These are phyloP conservation scores for Blastosporella zonata DNA, from an alignment of 1,284 basidiomycete genomes.

Conservation along the genomic window DNA sequence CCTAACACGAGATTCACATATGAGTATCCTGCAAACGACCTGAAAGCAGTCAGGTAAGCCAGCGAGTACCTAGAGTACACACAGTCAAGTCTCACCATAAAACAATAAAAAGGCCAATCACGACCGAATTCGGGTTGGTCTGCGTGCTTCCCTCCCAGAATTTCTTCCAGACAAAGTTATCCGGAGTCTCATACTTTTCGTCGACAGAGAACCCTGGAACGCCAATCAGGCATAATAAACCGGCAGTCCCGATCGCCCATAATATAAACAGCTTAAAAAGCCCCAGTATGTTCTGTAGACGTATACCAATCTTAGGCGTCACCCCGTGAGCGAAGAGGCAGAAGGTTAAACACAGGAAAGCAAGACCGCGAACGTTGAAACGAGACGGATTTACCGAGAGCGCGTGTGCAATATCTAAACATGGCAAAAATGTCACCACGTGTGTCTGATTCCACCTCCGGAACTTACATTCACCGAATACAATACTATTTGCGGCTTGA, in stretches of 20 bases:
- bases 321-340: conserved; percentile 57
- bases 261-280: conserved; percentile 60
- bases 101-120: conserved; percentile 60
- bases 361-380: conserved; percentile 46
- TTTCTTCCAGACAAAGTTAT: conserved; percentile 20
- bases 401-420: conserved; percentile 51
- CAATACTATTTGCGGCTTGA: conserved; percentile 16
- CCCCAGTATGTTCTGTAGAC: conserved; percentile 63
- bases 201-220: conserved; percentile 44
- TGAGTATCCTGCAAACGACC: conserved; percentile 67
- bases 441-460: background rate
- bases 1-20: conserved; percentile 71
- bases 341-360: conserved; percentile 53
- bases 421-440: background rate
- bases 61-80: background rate
- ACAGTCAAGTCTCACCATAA: conserved; percentile 46
- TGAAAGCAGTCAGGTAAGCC: conserved; percentile 44
- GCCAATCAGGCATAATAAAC: conserved; percentile 52
- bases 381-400: conserved; percentile 39
- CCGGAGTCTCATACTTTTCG: conserved; percentile 32
- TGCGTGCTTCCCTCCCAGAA: conserved; percentile 54
- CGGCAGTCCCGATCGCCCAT: conserved; percentile 48
- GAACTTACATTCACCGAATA: conserved; percentile 19
- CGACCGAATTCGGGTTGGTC: conserved; percentile 51
- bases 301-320: conserved; percentile 53